Evolutionary conservation across 768 basidiomycete genomes (phyloP).

Genomic region (Chiua virens): DNA sequence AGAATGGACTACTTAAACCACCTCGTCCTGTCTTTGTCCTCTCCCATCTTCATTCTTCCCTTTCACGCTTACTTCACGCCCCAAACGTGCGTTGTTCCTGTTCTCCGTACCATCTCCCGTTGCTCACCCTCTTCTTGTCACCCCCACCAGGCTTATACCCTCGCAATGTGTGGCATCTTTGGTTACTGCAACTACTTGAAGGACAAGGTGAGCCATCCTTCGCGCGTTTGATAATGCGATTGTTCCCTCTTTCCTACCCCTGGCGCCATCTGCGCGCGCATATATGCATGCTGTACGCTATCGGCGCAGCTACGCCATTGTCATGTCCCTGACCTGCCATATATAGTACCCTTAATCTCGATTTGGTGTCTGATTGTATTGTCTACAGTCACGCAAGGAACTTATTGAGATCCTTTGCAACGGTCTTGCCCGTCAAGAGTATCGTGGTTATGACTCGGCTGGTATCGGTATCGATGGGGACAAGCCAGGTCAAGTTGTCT

Average conservation of each 20-base stretch:
- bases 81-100: conserved; percentile 9
- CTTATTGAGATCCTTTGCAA: conserved; percentile 88
- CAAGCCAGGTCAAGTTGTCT: conserved; percentile 68
- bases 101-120: too few relatives aligned
- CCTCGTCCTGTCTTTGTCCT: not conserved
- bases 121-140: conserved; percentile 1
- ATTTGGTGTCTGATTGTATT: conserved; percentile 10
- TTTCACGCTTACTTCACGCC: conserved; percentile 8
- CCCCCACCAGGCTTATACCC: not conserved
- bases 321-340: conserved; percentile 11
- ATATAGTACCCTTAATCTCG: conserved; percentile 15
- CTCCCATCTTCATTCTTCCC: conserved; percentile 23
- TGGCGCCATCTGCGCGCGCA: conserved; percentile 2
- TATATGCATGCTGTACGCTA: conserved; percentile 6
- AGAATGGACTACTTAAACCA: conserved; percentile 32
- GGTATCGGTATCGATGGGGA: conserved; percentile 92
- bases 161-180: conserved; percentile 91
- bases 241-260: not conserved
- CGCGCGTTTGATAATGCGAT: not conserved
- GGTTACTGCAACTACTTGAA: conserved; percentile 92
- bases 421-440: conserved; percentile 93
- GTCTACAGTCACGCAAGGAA: conserved; percentile 75
- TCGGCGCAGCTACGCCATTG: not conserved
- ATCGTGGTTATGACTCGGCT: conserved; percentile 97
- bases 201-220: conserved; percentile 72